Evolutionary conservation across 805 yeast genomes (phyloP).

Genomic region (Barnettozyma siamensis): DNA sequence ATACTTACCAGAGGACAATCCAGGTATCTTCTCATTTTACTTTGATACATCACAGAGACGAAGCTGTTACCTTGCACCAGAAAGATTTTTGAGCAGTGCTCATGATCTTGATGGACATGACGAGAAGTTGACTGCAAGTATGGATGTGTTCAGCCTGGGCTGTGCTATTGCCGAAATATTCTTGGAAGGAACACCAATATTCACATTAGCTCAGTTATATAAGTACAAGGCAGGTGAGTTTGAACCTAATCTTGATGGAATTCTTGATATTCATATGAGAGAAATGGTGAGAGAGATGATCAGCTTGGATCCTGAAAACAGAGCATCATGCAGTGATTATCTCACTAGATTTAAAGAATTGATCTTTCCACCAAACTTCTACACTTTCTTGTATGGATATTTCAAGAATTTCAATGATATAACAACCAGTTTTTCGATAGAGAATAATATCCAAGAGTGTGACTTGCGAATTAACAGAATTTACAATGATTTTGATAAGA

Average conservation of each 20-base stretch:
- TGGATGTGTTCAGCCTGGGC: slow-evolving; percentile 81
- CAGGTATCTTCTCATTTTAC: slow-evolving; percentile 84
- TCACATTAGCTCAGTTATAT: slow-evolving; percentile 82
- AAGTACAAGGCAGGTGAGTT: slow-evolving; percentile 69
- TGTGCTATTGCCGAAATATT: slow-evolving; percentile 90
- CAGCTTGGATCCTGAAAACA: slow-evolving; percentile 49
- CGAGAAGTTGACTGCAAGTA: slow-evolving; percentile 43
- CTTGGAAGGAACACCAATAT: slow-evolving; percentile 79
- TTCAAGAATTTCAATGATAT: slow-evolving; percentile 36
- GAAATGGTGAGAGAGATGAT: slow-evolving; percentile 61
- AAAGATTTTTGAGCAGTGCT: slow-evolving; percentile 50
- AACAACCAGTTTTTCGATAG: slow-evolving; percentile 19
- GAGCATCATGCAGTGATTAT: slow-evolving; percentile 51
- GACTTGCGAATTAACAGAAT: slow-evolving; percentile 57
- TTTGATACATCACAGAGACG: slow-evolving; percentile 88
- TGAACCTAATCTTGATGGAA: slow-evolving; percentile 53
- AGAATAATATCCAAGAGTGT: slow-evolving; percentile 32
- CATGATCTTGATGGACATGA: slow-evolving; percentile 14
- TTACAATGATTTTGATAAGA: slow-evolving; percentile 50
- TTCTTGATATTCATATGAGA: slow-evolving; percentile 45
- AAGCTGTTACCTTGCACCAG: slow-evolving; percentile 91
- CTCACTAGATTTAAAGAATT: slow-evolving; percentile 43
- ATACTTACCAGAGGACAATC: slow-evolving; percentile 85
- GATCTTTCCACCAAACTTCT: slow-evolving; percentile 65
- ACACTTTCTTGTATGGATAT: slow-evolving; percentile 65